Evolutionary conservation across 768 basidiomycete genomes (phyloP), one percentile per base, ranked within the genome.

Genomic region (Macrolepiota albuminosa): DNA sequence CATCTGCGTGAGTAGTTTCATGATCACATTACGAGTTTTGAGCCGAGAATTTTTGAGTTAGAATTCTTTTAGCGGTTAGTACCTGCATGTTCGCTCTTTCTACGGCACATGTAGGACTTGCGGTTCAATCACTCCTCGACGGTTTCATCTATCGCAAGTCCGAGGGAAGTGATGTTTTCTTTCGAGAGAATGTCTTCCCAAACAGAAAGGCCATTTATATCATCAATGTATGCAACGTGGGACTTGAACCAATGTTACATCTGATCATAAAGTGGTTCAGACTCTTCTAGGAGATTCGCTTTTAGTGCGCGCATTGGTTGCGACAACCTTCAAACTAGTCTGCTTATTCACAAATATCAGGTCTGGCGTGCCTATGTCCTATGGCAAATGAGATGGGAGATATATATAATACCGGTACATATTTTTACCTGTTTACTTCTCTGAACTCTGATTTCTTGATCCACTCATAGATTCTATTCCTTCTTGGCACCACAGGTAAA

Each of bases 321-420:
- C 31, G 21, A 31, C 37, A 21, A 36, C 14, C 9, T 56, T 34
- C 37, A 29, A 43, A 29, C 16, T 2, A 21, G 2, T 51, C 18
- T 18, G 7, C 14, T 21, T 24, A 16, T 37, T 10, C 14, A 7
- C 11, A 10, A 33, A 24, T 14, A 42, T 14, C 47, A 70, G 69
- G 60, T 70, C 7, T 71, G 70, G 70, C 67, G 70, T 11, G 68
- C 68, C 2, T 71, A 64, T 54, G 61, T 69, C 39, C 64, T 71
- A 14, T 71, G 69, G 63, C 62, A 67, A 36, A 61, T 56, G 37
- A 66, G 63, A 34, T 68, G 67, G 66, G 53, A 57, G 21, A 57
- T 70, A 13, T 64, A 63, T 46, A 45, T 57, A 24, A 56, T 68
- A 18, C 65, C 68, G 3, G 70, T 70, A 61, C 59, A 68, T 56